Percentiles rank a stretch among this genome's conserved stretches.
Evolutionary conservation across 2,329 filamentous ascomycete genomes (phyloP).

Genomic region (Fusarium tjaetaba): DNA sequence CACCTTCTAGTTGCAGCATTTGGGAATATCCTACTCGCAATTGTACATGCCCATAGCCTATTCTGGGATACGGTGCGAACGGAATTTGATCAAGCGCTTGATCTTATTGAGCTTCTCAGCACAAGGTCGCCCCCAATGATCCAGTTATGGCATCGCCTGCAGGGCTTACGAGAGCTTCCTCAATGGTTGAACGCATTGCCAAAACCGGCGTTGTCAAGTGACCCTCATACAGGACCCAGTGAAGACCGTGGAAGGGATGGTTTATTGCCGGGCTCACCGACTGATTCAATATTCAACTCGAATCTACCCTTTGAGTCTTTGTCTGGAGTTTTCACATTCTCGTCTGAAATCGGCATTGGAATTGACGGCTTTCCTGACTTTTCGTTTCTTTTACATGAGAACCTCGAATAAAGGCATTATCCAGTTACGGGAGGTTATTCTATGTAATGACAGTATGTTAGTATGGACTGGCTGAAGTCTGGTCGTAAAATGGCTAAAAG

Average conservation of each 20-base stretch:
- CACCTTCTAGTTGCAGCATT: no score
- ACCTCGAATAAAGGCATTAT: no score
- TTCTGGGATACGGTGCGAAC: no score
- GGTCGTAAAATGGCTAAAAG: neutral
- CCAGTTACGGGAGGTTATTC: neutral
- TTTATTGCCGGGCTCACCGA: neutral
- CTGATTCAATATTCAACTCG: neutral
- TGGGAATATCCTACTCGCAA: no score
- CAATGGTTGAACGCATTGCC: neutral
- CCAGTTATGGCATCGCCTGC: neutral
- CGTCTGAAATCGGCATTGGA: neutral
- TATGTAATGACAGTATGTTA: neutral
- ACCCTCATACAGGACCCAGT: neutral
- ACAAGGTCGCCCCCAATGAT: neutral
- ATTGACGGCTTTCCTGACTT: neutral
- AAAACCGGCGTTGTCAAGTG: neutral
- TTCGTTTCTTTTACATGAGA: neutral
- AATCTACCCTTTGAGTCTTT: neutral
- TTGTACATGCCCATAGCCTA: no score
- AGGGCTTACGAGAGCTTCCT: neutral
- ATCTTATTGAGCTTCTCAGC: neutral
- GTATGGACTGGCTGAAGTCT: neutral
- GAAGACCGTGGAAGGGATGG: neutral
- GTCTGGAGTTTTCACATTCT: neutral
- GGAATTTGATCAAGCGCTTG: neutral